Evolutionary conservation across 2,329 filamentous ascomycete genomes (phyloP).

Genomic region (Diaporthe helianthi): DNA sequence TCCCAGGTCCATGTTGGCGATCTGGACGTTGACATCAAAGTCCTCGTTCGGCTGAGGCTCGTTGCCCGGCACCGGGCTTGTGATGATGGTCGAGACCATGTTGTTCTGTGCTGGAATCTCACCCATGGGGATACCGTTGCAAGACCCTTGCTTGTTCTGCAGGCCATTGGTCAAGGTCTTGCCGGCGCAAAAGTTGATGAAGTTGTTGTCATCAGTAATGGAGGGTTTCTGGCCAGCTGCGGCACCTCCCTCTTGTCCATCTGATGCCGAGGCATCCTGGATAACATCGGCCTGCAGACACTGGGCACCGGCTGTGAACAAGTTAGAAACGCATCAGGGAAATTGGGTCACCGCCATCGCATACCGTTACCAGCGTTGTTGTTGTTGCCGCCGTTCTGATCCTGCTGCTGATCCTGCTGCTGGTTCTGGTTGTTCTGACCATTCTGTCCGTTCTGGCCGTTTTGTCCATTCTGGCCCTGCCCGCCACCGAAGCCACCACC

Average conservation of each 20-base stretch:
- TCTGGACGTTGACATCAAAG: slow-evolving; percentile 61
- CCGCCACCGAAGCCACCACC: not conserved
- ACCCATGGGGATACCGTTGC: slow-evolving; percentile 70
- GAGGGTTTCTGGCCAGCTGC: slow-evolving; percentile 58
- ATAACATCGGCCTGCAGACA: slow-evolving; percentile 45
- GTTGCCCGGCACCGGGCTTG: slow-evolving; percentile 59
- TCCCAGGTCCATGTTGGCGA: slow-evolving; percentile 62
- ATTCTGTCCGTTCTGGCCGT: not conserved
- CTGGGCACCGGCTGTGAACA: slow-evolving; percentile 41
- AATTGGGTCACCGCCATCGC: not conserved
- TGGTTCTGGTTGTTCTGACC: slow-evolving; percentile 38
- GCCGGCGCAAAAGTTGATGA: slow-evolving; percentile 68
- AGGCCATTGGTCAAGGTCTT: slow-evolving; percentile 65
- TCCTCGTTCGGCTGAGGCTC: slow-evolving; percentile 53
- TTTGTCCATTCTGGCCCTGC: not conserved
- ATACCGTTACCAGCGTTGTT: slow-evolving; percentile 11
- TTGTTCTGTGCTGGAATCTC: slow-evolving; percentile 61
- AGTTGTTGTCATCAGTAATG: slow-evolving; percentile 63
- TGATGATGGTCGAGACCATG: slow-evolving; percentile 65
- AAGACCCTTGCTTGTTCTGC: slow-evolving; percentile 65
- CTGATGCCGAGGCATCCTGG: slow-evolving; percentile 43
- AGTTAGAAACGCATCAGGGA: slow-evolving; percentile 39
- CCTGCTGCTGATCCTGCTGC: slow-evolving; percentile 29
- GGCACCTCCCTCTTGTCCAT: slow-evolving; percentile 52
- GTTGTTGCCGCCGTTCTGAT: not conserved